Base-by-base conservation (phyloP, 257 asterid species). In the Solanum pinnatisectum region DNA sequence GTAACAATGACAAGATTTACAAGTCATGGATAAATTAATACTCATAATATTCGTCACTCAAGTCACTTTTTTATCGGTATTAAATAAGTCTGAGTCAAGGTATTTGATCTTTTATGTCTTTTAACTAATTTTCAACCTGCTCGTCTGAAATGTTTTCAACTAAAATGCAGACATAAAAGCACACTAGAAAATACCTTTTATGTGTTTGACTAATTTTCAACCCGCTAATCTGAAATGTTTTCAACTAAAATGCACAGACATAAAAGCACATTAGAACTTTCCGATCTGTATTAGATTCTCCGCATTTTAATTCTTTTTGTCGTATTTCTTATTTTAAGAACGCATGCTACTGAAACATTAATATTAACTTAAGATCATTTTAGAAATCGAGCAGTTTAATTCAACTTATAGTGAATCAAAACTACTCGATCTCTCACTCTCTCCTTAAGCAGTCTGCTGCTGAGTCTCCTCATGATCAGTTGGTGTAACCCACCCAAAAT, bases 341-440 rank as follows among this genome's bases (percentile, higher is more conserved):
- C 2, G 4, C 49, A 42, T 42, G 14, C 3, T n/a, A n/a, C n/a
- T n/a, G n/a, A n/a, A n/a, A n/a, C n/a, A 65, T 65, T 25, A 65
- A 67, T 27, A 27, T 27, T 12, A 27, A 13, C 6, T 68, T 3
- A 37, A 27, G 10, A 27, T 68, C 0, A 27, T 67, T 67, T 5
- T 6, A 13, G 37, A 67, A 68, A 27, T 27, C 8, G 36, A 74
- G 84, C 90, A 89, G 86, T 83, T 65, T 16, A 76, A 83, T 86
- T 86, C 90, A 89, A 89, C 93, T 88, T 88, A 13, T 68, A 89
- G 87, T 87, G 93, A 91, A 84, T 65, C 42, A 37, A 36, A 87
- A 65, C 65, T 86, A 83, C n/a, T 56, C 8, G 8, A 49, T 49
- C 60, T 59, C 40, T 14, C 16, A 2, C 8, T 13, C n/a, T 35